Base-by-base conservation (phyloP, 495 filamentous ascomycete genomes). In the Hypoxylon trugodes region DNA sequence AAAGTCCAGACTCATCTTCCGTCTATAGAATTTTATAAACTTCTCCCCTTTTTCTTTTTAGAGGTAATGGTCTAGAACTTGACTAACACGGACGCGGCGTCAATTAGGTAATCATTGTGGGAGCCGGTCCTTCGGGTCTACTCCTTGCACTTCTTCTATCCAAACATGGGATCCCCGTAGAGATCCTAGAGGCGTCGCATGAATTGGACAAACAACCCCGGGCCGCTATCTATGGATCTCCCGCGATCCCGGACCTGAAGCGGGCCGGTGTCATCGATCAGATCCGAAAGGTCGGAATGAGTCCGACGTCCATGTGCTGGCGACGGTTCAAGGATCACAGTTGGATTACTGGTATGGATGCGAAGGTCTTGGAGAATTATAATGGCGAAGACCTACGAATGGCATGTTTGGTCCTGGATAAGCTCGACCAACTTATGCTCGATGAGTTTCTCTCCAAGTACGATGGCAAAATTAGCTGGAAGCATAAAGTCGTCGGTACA, bases 191-290 rank as follows among this genome's bases (percentile, higher is more conserved):
- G 58, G 76, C 76, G 12, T 77, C 79, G 26, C 59, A 71, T 9
- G 67, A 75, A 33, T 69, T 87, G 15, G 82, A 85, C 70, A 74
- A 76, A 26, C 81, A 85, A 50, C 84, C 83, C 7, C 83, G 84
- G 53, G 50, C 84, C 68, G 57, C 85, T 68, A 57, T 84, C 83
- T 81, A 85, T 79, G 66, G 81, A 62, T 64, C 80, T 61, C 69
- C 79, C 6, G 82, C 83, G 13, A 77, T 81, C 48, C 80, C 79
- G 40, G 83, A 85, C 54, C 75, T 88, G 36, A 56, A 70, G 18
- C 79, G 85, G 43, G 84, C 84, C 2, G 85, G 83, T 1, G 77
- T 87, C 33, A 66, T 86, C 13, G 81, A 83, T 32, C 76, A 87
- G 71, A 77, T 87, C 6, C 74, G 73, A 1, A 61, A 63, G 30